Evolutionary conservation across 2,329 filamentous ascomycete species (phyloP), one percentile per base, ranked within the genome.

Genomic region (Fusarium subglutinans): DNA sequence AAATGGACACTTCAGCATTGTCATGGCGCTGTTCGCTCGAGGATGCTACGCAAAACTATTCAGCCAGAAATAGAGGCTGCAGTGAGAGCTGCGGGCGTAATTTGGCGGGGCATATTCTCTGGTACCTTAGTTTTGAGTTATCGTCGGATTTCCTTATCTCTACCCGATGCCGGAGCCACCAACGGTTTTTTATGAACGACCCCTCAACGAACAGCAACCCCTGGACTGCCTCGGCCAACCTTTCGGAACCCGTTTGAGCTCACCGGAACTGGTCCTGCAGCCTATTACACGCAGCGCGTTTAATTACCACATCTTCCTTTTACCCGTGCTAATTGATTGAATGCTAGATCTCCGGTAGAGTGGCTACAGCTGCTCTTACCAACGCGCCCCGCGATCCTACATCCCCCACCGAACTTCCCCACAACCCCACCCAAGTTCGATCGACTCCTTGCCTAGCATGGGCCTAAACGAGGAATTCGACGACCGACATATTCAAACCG

Each of bases 381-480:
- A 77, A 77, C 64, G 67, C 69, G 72, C 76, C 76, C 76, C 76
- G 64, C 76, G 69, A 72, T 73, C 70, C 68, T 66, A 63, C 54
- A 61, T 65, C 60, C 72, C 75, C 76, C 71, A 76, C 76, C 72
- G 68, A 73, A 68, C 54, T 56, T 66, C 69, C 76, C 74, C 72
- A 74, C 74, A 69, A 70, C 72, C 60, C 76, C 75, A 78, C 74
- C 63, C 61, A 33, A 68, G 67, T 69, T 72, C 70, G 69, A 74
- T 78, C 72, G 71, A 77, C 81, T 81, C 80, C 81, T 90, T 86
- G 90, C 90, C 90, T 91, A 90, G 88, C 89, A 92, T 92, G 90
- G 89, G 89, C 87, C 83, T 88, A 85, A 85, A 84, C 81, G 87
- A 87, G 82, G 90, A 92, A 75, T 92, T 92, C 85, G 88, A 91